Percentiles rank a stretch among this genome's conserved stretches.
These are phyloP conservation scores for Colletotrichum sp. DNA, from an alignment of 2,329 filamentous ascomycete genomes.

Conservation along the genomic window DNA sequence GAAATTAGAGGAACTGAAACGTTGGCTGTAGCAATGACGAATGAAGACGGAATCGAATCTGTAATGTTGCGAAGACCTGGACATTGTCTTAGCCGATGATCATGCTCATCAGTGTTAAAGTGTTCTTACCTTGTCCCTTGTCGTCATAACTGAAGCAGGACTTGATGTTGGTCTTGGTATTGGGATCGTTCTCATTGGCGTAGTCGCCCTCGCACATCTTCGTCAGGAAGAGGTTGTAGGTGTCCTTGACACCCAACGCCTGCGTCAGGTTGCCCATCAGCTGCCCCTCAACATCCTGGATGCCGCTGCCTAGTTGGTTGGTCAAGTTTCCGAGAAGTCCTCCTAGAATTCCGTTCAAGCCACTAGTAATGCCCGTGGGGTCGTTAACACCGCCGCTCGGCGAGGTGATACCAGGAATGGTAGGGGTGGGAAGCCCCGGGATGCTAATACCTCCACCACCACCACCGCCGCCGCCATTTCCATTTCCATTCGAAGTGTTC, in stretches of 20 bases:
- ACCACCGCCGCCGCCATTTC: not conserved
- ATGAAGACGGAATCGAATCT: slow-evolving; percentile 24
- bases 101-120: too few relatives aligned
- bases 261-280: slow-evolving; percentile 25
- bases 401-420: not conserved
- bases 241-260: slow-evolving; percentile 24
- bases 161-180: slow-evolving; percentile 9
- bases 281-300: slow-evolving; percentile 26
- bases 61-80: slow-evolving; percentile 26
- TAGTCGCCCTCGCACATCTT: slow-evolving; percentile 26
- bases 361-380: slow-evolving; percentile 4
- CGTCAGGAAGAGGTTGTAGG: slow-evolving; percentile 24
- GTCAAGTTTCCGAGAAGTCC: slow-evolving; percentile 23
- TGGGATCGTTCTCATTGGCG: not conserved
- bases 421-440: not conserved
- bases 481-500: not conserved
- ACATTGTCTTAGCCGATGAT: not conserved
- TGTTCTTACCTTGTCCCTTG: not conserved
- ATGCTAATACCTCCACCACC: not conserved
- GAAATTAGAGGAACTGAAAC: slow-evolving; percentile 25
- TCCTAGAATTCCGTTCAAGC: slow-evolving; percentile 17
- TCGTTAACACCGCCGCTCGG: not conserved
- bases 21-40: slow-evolving; percentile 24
- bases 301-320: slow-evolving; percentile 15
- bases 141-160: slow-evolving; percentile 18